Base-by-base conservation (phyloP, 2,329 filamentous ascomycete species). In the Aspergillus intermedius region DNA sequence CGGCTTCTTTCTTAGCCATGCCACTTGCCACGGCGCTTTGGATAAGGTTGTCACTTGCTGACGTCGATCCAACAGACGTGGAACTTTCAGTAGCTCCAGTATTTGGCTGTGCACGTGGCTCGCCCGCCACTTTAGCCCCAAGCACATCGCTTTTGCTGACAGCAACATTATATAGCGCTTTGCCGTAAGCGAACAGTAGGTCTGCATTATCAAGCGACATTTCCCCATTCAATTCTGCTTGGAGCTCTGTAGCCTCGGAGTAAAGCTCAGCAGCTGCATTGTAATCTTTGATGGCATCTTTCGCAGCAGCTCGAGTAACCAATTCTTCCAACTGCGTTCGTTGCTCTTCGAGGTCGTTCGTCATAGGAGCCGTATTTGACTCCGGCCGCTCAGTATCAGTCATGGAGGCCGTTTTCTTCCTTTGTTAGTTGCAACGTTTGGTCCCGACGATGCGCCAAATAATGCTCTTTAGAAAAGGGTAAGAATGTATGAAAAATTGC, bases 131-230 rank as follows among this genome's bases (percentile, higher is more conserved):
- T 62, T 86, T 87, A 30, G 87, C 88, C 49, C 93, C 93, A 32
- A 98, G 77, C 21, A 98, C 91, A 64, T 97, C 91, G 65, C 90
- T 96, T 70, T 95, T 95, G 67, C 83, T 85, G 67, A 97, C 87
- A 25, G 91, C 93, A 51, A 97, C 87, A 68, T 91, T 91, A 77
- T 95, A 97, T 17, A 98, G 75, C 49, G 89, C 89, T 65, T 91
- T 88, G 12, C 93, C 93, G 70, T 98, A 98, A 55, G 90, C 81
- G 69, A 95, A 98, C 17, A 97, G 81, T 42, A 98, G 81, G 66
- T 97, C 91, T 45, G 91, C 91, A 61, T 98, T 98, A 49, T 89
- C 84, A 3, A 88, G 83, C 13, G 83, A 83, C 78, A 94, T 87
- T 71, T 97, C 93, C 68, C 91, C 93, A 67, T 96, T 93, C 67